Percentiles rank a stretch among this genome's conserved stretches.
Conservation (phyloP, 1,284 basidiomycete species). For the Ganoderma resinaceum region DNA sequence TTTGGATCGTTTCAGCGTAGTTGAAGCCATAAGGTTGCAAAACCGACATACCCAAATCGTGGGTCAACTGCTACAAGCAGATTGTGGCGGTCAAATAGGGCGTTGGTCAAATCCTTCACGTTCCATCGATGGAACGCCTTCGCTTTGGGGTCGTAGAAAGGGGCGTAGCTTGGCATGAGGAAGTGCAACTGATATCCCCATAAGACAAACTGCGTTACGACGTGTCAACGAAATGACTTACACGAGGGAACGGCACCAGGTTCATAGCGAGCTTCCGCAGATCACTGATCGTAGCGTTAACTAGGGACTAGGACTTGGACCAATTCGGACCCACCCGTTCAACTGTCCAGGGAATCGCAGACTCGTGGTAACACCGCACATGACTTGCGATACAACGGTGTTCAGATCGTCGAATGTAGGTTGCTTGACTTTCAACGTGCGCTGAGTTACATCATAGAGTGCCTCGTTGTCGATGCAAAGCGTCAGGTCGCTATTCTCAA, state of each 20-base stretch:
- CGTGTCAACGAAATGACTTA: slow-evolving; percentile 47
- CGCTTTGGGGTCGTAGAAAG: slow-evolving; percentile 71
- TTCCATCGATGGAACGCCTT: slow-evolving; percentile 69
- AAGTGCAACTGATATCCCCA: slow-evolving; percentile 74
- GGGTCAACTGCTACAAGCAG: slow-evolving; percentile 88
- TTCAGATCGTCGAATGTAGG: slow-evolving; percentile 85
- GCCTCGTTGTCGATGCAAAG: slow-evolving; percentile 96
- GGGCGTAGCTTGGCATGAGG: slow-evolving; percentile 89
- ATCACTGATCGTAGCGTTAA: slow-evolving; percentile 61
- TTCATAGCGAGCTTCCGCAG: slow-evolving; percentile 94
- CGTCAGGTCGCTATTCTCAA: slow-evolving; percentile 91
- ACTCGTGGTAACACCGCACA: slow-evolving; percentile 91
- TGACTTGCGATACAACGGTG: slow-evolving; percentile 80
- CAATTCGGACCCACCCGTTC: slow-evolving; percentile 66
- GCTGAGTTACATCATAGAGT: slow-evolving; percentile 85
- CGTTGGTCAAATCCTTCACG: slow-evolving; percentile 73
- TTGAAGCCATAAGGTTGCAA: background rate
- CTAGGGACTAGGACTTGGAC: background rate
- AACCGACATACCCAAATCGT: slow-evolving; percentile 64
- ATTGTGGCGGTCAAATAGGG: slow-evolving; percentile 83
- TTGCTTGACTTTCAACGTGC: slow-evolving; percentile 75
- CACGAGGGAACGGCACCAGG: slow-evolving; percentile 91
- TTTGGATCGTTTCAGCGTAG: slow-evolving; percentile 32
- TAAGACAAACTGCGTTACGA: background rate
- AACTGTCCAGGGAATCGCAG: slow-evolving; percentile 94